Evolutionary conservation across 306 rosid genomes (phyloP), one percentile per base, ranked within the genome.

Genomic region (Echinosophora koreensis): DNA sequence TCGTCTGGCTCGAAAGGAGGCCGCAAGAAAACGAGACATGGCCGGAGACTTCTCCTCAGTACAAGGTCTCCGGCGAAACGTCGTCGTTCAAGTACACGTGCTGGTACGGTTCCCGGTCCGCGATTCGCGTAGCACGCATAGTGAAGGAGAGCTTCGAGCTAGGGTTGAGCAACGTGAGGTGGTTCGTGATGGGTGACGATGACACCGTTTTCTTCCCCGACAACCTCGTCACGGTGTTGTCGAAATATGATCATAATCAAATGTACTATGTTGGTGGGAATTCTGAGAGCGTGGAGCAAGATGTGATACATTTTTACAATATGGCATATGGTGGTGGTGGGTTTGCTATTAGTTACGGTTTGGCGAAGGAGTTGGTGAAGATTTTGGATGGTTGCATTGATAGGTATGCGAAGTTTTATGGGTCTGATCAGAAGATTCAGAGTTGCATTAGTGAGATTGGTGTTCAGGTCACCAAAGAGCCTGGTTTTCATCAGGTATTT

Each of bases 171-270:
- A 73, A 85, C 9, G 87, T 91, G 49, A 83, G 97, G 70, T 91
- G 98, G 98, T 91, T 93, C 8, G 97, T 93, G 2, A 83, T 93
- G 98, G 95, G 95, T 1, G 98, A 93, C 1, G 98, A 93, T 1
- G 98, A 93, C n/a, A 93, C 98, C 0, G 87, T 91, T 0, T 91
- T 91, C 67, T 93, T 93, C 51, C 41, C 85, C 1, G 87, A 88
- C 16, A 93, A 93, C 51, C 80, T 88, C 2, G 82, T 89, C 0
- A 80, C 74, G 4, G 97, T 93, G 41, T 70, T 93, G 14, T 81
- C 73, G 1, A 93, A 89, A 71, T 91, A 93, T 17, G 97, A 93
- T 69, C 97, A 93, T 10, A 85, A 82, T 70, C 87, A 91, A 72
- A 89, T 93, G 98, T 93, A 93, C 37, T 93, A 91, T 15, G 76